These are phyloP conservation scores for Xylaria arbuscula DNA, from an alignment of 2,329 filamentous ascomycete species.

Conservation along the genomic window DNA sequence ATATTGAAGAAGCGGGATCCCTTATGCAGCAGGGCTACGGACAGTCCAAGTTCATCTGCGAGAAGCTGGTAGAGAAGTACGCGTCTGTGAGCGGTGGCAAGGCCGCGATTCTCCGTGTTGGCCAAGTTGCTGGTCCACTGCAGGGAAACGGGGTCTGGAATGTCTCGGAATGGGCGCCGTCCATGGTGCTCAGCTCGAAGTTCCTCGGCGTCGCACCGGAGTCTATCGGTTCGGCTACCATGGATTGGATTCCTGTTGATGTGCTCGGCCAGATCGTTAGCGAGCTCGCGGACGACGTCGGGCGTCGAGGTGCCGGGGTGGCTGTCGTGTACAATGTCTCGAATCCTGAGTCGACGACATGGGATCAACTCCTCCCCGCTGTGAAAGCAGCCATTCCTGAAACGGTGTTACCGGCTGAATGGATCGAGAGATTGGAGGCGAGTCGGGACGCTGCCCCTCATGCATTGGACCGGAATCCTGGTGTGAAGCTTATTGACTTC, in stretches of 20 bases:
- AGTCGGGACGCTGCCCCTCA: conserved; percentile 21
- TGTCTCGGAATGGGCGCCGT: conserved; percentile 46
- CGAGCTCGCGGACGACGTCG: conserved; percentile 41
- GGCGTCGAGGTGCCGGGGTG: conserved; percentile 5
- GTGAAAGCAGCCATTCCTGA: conserved; percentile 27
- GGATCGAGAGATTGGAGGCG: conserved; percentile 32
- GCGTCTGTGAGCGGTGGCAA: conserved; percentile 30
- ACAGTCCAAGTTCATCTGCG: conserved; percentile 47
- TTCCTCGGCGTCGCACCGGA: conserved; percentile 41
- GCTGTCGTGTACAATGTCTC: conserved; percentile 36
- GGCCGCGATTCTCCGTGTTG: conserved; percentile 46
- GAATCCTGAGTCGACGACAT: conserved; percentile 27
- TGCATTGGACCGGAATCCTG: conserved; percentile 32
- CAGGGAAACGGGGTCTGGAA: conserved; percentile 45
- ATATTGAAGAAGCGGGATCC: conserved; percentile 28
- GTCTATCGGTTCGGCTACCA: conserved; percentile 38
- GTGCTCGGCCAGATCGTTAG: conserved; percentile 42
- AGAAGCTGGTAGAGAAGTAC: conserved; percentile 45
- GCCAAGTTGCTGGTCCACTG: conserved; percentile 47
- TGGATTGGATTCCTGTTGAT: conserved; percentile 49
- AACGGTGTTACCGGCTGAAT: conserved; percentile 29
- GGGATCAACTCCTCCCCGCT: conserved; percentile 31
- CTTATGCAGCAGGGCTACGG: conserved; percentile 46
- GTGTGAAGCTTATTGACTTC: conserved; percentile 37
- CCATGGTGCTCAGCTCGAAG: conserved; percentile 45